These are phyloP conservation scores for Gloeophyllum trabeum DNA, from an alignment of 768 basidiomycete species.

Conservation along the genomic window DNA sequence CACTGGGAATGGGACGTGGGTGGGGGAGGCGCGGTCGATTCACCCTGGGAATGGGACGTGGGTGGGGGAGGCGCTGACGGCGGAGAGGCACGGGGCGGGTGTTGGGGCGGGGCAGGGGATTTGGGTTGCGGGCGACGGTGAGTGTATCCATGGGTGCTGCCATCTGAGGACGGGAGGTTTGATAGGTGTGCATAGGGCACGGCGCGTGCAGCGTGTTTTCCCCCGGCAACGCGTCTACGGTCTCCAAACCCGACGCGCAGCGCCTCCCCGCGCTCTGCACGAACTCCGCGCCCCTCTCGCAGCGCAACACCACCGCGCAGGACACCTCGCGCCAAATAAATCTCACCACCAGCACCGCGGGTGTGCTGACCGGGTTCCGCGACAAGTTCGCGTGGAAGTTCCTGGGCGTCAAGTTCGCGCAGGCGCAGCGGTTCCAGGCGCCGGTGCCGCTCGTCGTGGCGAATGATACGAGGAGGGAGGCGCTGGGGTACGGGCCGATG, in stretches of 20 bases:
- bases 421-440: slow-evolving; percentile 7
- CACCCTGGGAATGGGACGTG: too few relatives aligned
- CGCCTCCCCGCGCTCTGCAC: slow-evolving; percentile 9
- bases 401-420: slow-evolving; percentile 9
- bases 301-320: slow-evolving; percentile 10
- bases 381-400: slow-evolving; percentile 12
- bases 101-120: neutral
- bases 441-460: slow-evolving; percentile 6
- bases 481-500: slow-evolving; percentile 8
- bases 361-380: slow-evolving; percentile 11
- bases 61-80: neutral
- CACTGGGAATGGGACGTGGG: neutral
- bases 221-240: neutral
- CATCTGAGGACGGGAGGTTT: neutral
- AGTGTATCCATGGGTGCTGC: neutral
- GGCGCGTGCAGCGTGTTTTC: neutral
- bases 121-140: neutral
- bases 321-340: slow-evolving; percentile 10
- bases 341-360: slow-evolving; percentile 8
- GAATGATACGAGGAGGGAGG: slow-evolving; percentile 1
- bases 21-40: neutral
- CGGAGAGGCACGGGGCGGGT: neutral
- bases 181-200: too few relatives aligned
- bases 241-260: neutral
- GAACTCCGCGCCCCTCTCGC: slow-evolving; percentile 12